Conservation (phyloP, 2,329 filamentous ascomycete species). For the Samsoniella hepiali region DNA sequence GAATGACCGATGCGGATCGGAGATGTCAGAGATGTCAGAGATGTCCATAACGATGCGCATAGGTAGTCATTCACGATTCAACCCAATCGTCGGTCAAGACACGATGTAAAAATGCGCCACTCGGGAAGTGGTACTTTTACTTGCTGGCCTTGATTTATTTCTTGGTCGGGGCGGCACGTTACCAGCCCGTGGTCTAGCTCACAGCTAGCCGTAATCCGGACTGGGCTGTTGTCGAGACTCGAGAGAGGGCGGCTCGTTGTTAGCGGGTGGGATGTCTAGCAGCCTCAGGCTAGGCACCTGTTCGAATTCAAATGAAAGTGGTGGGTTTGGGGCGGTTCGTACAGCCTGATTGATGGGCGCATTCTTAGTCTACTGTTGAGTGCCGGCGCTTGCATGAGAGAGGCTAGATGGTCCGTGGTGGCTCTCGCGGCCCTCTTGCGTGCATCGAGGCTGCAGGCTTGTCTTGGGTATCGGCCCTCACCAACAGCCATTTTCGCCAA, state of each 20-base stretch:
- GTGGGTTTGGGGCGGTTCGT: background rate
- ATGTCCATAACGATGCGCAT: background rate
- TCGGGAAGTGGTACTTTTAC: background rate
- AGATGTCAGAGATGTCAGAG: background rate
- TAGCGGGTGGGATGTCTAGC: background rate
- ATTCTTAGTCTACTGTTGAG: background rate
- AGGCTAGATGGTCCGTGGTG: background rate
- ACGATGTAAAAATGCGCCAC: background rate
- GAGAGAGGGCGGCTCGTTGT: background rate
- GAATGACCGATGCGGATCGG: constrained; percentile 5
- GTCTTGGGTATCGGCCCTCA: constrained; percentile 3
- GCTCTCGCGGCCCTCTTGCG: constrained; percentile 3
- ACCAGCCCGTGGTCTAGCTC: background rate
- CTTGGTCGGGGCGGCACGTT: background rate
- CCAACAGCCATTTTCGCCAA: constrained; percentile 1
- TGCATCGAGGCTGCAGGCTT: constrained; percentile 13
- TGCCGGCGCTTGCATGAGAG: constrained; percentile 8
- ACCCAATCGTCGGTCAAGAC: no score
- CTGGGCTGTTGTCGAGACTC: background rate
- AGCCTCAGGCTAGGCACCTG: background rate
- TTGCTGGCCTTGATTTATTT: background rate
- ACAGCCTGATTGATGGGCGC: background rate
- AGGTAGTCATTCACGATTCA: background rate
- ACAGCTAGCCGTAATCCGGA: background rate
- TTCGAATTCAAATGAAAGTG: background rate